A percentile compares a stretch with the other conserved stretches of the same genome.
Evolutionary conservation across 2,329 filamentous ascomycete species (phyloP).

Genomic region (Ascochyta viciae-villosae): DNA sequence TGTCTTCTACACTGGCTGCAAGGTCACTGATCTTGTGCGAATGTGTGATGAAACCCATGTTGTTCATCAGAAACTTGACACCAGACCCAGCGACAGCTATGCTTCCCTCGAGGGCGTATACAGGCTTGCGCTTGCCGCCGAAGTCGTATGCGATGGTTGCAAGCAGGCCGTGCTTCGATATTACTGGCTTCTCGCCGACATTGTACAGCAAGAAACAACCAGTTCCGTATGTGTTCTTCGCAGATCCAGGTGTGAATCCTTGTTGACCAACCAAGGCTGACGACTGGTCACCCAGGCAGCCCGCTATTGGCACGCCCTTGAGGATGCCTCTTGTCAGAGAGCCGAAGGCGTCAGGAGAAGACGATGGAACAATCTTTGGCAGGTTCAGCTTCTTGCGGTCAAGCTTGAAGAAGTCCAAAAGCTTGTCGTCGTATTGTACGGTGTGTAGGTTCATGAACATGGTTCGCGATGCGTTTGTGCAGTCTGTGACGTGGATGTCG

Average conservation of each 20-base stretch:
- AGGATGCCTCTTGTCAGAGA: constrained; percentile 69
- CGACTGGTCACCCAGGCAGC: constrained; percentile 86
- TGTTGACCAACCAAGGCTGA: constrained; percentile 85
- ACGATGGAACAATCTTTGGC: constrained; percentile 84
- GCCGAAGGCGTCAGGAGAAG: constrained; percentile 76
- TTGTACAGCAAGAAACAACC: constrained; percentile 92
- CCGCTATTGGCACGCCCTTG: constrained; percentile 76
- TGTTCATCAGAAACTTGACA: constrained; percentile 73
- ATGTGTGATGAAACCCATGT: constrained; percentile 67
- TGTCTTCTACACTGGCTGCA: constrained; percentile 72
- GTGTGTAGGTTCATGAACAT: constrained; percentile 82
- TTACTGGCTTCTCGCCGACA: constrained; percentile 82
- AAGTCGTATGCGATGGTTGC: constrained; percentile 90
- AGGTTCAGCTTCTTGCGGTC: constrained; percentile 74
- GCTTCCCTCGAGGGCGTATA: constrained; percentile 84
- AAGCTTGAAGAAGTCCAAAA: constrained; percentile 81
- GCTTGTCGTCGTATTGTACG: constrained; percentile 77
- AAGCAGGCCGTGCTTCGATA: constrained; percentile 81
- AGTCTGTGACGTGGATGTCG: constrained; percentile 80
- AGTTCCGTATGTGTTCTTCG: constrained; percentile 92
- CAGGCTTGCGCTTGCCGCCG: constrained; percentile 68
- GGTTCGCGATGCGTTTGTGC: constrained; percentile 86
- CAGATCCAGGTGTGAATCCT: constrained; percentile 80
- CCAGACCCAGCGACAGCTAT: constrained; percentile 83
- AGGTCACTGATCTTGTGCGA: constrained; percentile 70